Evolutionary conservation across 352 stramenopile genomes (phyloP).

Genomic region (Peronospora farinosa): DNA sequence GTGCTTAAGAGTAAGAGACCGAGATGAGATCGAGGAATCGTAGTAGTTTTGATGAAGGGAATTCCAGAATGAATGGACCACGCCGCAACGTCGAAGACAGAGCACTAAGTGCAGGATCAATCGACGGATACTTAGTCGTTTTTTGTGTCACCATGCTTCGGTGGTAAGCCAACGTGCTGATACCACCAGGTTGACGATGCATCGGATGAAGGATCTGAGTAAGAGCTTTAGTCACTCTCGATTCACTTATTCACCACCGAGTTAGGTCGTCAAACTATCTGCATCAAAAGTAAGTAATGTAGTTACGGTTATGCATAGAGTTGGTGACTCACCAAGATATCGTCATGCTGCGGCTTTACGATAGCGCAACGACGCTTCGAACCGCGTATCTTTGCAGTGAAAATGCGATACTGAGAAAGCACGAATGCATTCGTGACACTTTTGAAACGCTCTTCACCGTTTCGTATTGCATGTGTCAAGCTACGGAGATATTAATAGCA

Average conservation of each 20-base stretch:
- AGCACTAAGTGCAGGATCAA: neutral
- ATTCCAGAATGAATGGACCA: conserved; percentile 19
- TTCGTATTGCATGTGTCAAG: neutral
- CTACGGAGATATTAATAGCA: too few species aligned
- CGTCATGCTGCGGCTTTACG: neutral
- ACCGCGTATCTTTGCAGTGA: neutral
- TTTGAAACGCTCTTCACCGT: neutral
- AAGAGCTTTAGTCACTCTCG: neutral
- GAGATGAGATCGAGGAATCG: conserved; percentile 3
- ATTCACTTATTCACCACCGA: neutral
- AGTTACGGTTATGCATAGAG: neutral
- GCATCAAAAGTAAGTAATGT: neutral
- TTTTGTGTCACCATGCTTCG: neutral
- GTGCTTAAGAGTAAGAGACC: conserved; percentile 4
- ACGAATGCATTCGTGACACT: neutral
- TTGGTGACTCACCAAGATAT: neutral
- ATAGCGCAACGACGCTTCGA: neutral
- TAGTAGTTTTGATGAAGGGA: conserved; percentile 12
- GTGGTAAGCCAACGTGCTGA: neutral
- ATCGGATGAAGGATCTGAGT: neutral
- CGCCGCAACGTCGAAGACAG: too few species aligned
- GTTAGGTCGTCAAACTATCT: neutral
- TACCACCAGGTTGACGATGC: neutral
- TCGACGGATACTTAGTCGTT: neutral
- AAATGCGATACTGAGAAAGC: conserved; percentile 2